Conservation (phyloP, 164 flowering plant genomes). For the Dillenia suffruticosa region DNA sequence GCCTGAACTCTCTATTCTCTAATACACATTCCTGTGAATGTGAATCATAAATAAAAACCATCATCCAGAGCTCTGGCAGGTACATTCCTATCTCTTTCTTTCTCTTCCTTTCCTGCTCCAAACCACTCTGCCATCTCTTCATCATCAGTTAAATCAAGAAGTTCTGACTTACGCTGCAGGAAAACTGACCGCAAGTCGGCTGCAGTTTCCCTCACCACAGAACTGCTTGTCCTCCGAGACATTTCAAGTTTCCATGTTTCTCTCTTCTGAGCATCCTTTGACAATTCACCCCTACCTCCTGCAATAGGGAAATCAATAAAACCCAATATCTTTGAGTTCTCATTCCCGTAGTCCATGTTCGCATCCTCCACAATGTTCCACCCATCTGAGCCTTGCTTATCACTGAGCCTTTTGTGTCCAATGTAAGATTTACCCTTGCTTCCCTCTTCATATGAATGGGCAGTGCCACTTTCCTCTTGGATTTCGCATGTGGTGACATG, state of each 20-base stretch:
- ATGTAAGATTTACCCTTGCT: slow-evolving; percentile 5
- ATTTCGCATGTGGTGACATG: slow-evolving; percentile 12
- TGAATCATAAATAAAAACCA: not conserved
- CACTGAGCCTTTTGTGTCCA: slow-evolving; percentile 9
- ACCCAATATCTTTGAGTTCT: slow-evolving; percentile 12
- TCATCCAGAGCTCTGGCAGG: not conserved
- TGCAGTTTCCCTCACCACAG: slow-evolving; percentile 12
- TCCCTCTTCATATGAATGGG: slow-evolving; percentile 5
- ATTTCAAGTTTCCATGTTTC: slow-evolving; percentile 51
- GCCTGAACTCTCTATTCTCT: too few relatives aligned
- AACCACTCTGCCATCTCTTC: slow-evolving; percentile 80
- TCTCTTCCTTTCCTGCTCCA: slow-evolving; percentile 21
- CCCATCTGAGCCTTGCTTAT: slow-evolving; percentile 5
- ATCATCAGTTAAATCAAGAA: slow-evolving; percentile 31
- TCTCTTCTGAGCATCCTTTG: slow-evolving; percentile 28
- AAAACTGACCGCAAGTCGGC: slow-evolving; percentile 9
- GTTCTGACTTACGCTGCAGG: slow-evolving; percentile 13
- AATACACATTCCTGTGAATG: not conserved
- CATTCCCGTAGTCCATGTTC: slow-evolving; percentile 9
- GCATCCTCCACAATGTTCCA: slow-evolving; percentile 32
- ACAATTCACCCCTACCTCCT: slow-evolving; percentile 51
- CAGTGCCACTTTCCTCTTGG: slow-evolving; percentile 4
- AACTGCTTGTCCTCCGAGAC: slow-evolving; percentile 19
- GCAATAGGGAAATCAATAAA: slow-evolving; percentile 53
- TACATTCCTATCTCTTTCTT: not conserved